phyloP scores from a whole-genome alignment of 1,284 basidiomycete species.

The Sporisorium sorghi region DNA sequence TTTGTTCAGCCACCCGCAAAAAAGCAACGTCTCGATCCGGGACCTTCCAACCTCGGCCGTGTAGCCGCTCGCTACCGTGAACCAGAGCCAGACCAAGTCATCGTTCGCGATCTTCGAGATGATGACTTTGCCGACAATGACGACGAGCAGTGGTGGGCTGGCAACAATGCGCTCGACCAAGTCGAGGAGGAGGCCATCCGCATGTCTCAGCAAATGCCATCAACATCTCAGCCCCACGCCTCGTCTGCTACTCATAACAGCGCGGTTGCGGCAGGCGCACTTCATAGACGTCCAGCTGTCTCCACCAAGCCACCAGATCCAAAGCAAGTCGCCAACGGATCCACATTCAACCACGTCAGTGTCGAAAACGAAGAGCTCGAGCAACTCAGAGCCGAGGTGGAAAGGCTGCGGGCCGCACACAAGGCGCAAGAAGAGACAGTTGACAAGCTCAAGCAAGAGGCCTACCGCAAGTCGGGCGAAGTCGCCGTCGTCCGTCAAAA shows the following conservation, averaged over 20 bases:
- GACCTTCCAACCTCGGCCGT: constrained; percentile 23
- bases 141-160: constrained; percentile 48
- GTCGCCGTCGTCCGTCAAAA: constrained; percentile 59
- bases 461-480: constrained; percentile 56
- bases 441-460: constrained; percentile 39
- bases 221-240: constrained; percentile 18
- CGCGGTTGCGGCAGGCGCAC: neutral
- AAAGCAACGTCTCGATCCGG: constrained; percentile 36
- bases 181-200: constrained; percentile 50
- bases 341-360: neutral
- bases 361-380: constrained; percentile 16
- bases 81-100: constrained; percentile 39
- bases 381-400: constrained; percentile 38
- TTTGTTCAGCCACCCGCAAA: constrained; percentile 38
- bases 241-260: constrained; percentile 1
- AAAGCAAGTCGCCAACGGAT: neutral
- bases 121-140: constrained; percentile 41
- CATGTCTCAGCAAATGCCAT: constrained; percentile 48
- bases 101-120: constrained; percentile 39
- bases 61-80: constrained; percentile 7
- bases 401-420: constrained; percentile 35
- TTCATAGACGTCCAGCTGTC: neutral
- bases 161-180: constrained; percentile 43
- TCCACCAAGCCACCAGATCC: constrained; percentile 22
- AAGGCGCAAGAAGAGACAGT: constrained; percentile 49